These are phyloP conservation scores for Inga leiocalycina DNA, from an alignment of 306 rosid species.

Conservation along the genomic window DNA sequence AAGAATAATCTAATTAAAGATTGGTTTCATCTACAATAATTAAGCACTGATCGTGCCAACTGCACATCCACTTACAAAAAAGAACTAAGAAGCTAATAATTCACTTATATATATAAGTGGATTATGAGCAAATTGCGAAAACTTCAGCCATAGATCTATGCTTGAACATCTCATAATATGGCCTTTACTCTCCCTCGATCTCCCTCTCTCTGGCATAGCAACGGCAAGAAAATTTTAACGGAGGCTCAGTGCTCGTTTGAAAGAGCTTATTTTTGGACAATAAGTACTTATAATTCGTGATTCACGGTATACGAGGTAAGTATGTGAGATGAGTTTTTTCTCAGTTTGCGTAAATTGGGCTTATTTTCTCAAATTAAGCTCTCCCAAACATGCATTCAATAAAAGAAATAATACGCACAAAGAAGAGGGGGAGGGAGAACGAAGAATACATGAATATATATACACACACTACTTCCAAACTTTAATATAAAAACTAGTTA, in stretches of 20 bases:
- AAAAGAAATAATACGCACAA: background rate
- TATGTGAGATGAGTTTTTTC: too few relatives aligned
- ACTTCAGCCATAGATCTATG: background rate
- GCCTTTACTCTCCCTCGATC: background rate
- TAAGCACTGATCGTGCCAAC: conserved; percentile 9
- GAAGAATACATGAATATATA: background rate
- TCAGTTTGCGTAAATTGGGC: too few relatives aligned
- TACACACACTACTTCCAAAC: too few relatives aligned
- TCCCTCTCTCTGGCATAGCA: too few relatives aligned
- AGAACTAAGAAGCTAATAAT: background rate
- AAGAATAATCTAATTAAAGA: background rate
- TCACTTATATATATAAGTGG: background rate
- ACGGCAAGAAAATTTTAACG: background rate
- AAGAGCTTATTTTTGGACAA: too few relatives aligned
- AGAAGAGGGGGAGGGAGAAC: too few relatives aligned
- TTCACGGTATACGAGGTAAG: too few relatives aligned
- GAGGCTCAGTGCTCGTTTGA: too few relatives aligned
- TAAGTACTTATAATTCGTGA: too few relatives aligned
- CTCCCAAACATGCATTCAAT: too few relatives aligned
- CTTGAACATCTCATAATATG: background rate
- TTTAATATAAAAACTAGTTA: too few relatives aligned
- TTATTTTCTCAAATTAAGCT: too few relatives aligned
- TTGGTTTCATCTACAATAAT: conserved; percentile 3
- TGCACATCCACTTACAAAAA: background rate
- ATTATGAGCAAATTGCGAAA: background rate